Conservation (phyloP, 257 asterid species). For the Penstemon eatonii region DNA sequence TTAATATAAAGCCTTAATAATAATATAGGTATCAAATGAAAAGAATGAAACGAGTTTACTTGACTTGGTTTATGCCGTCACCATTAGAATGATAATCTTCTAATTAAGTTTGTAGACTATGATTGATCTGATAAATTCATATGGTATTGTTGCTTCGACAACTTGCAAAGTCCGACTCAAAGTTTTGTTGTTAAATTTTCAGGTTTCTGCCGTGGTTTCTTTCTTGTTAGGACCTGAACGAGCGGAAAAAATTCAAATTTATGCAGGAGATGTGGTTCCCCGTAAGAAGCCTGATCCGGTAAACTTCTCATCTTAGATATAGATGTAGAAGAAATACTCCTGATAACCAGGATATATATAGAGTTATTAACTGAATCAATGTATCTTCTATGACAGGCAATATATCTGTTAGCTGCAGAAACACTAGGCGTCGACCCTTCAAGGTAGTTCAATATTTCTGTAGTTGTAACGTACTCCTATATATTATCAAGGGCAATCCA, state of each 20-base stretch:
- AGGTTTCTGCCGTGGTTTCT: conserved; percentile 97
- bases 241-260: conserved; percentile 83
- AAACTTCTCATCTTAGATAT: conserved; percentile 30
- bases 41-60: background rate
- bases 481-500: no score
- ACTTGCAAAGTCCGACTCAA: background rate
- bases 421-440: conserved; percentile 82
- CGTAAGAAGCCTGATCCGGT: conserved; percentile 98
- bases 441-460: conserved; percentile 42
- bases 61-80: background rate
- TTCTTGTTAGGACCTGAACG: conserved; percentile 78
- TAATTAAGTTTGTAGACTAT: background rate
- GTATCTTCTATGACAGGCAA: conserved; percentile 63
- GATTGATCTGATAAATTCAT: background rate
- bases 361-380: background rate
- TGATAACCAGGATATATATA: background rate
- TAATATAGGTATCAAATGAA: background rate
- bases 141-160: background rate
- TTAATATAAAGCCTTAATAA: background rate
- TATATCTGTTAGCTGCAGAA: conserved; percentile 82
- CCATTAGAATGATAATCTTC: background rate
- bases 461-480: no score
- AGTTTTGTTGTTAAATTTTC: conserved; percentile 7
- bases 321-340: background rate
- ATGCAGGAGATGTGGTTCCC: conserved; percentile 95